Evolutionary conservation across 1,139 yeast genomes (phyloP), one percentile per base, ranked within the genome.

Genomic region (Saccharomyces hybrid): DNA sequence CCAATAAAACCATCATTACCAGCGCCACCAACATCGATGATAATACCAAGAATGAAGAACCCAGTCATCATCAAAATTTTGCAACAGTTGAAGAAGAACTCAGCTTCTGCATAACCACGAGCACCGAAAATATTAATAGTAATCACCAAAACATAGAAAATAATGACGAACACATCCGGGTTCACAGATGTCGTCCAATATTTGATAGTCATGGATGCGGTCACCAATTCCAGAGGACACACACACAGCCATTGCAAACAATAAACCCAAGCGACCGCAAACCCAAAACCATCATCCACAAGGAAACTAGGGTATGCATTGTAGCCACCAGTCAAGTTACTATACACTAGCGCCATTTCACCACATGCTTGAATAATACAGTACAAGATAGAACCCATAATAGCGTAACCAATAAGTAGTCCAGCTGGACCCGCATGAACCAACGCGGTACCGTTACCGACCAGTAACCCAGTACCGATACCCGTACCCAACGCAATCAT

Each of bases 401-500:
- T 71, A 53, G 80, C 80, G 66, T 84, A 88, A 55, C 90, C 90
- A 55, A 84, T 79, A 47, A 88, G 69, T 48, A 88, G 72, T 53
- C 88, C 86, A 5, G 88, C 93, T 3, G 95, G 95, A 38, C 96
- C 96, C 53, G 95, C 95, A 34, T 78, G 74, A 50, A 73, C 69
- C 61, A 88, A 74, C 1, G 90, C 80, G 14, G 76, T 72, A 51
- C 95, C 96, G 27, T 86, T 79, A 56, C 96, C 96, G 47, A 89
- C 84, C 57, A 82, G 77, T 52, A 85, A 71, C 54, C 93, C 93
- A 3, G 89, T 83, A 72, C 96, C 96, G 55, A 88, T 85, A 59
- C 91, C 85, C 25, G 95, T 88, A 20, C 95, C 96, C 51, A 88
- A 77, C 42, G 95, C 88, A 59, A 89, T 86, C 85, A 85, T 80